Base-by-base conservation (phyloP, 164 flowering plant species). In the Vitis rotundifolia region DNA sequence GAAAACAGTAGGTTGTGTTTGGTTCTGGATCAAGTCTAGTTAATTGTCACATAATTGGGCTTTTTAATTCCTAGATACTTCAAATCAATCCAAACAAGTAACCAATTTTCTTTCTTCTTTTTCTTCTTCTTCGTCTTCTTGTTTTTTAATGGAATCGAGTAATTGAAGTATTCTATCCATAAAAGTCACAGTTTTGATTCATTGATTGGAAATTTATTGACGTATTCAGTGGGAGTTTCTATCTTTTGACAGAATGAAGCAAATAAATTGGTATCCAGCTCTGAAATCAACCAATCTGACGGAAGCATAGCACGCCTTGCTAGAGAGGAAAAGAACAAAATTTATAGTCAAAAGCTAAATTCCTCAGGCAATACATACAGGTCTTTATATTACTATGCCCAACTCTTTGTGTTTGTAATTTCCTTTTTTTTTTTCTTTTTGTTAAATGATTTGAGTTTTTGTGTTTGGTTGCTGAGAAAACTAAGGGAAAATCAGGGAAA, bases 301-400 rank as follows among this genome's bases (percentile, higher is more conserved):
- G 60, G 53, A 56, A 22, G 47, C 11, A 22, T 60, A 2, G 31
- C 37, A 56, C 77, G 59, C 19, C 14, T 7, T 68, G 26, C 65
- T 63, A 48, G 55, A 7, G 59, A 12, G 37, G 76, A 74, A 44
- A 69, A 63, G 37, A 18, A 31, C 48, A 48, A 14, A 29, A 37
- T 8, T 48, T 59, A 74, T 51, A 11, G 66, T 64, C 77, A 77
- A 61, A 64, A 26, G 55, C 61, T 55, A 51, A 63, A 71, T 77
- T 72, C 73, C 64, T 69, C 76, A 14, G 69, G 63, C 63, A 71
- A 62, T 29, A 52, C 14, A 10, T 73, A 75, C 57, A 78, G 83
- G 86, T 84, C 13, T 44, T 16, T 51, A 22, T 29, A 49, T 52
- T 29, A 18, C 5, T 48, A n/a, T 49, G 19, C 29, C 9, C 18